These are phyloP conservation scores for Aspergillus texensis DNA, from an alignment of 2,329 filamentous ascomycete genomes.

Conservation along the genomic window DNA sequence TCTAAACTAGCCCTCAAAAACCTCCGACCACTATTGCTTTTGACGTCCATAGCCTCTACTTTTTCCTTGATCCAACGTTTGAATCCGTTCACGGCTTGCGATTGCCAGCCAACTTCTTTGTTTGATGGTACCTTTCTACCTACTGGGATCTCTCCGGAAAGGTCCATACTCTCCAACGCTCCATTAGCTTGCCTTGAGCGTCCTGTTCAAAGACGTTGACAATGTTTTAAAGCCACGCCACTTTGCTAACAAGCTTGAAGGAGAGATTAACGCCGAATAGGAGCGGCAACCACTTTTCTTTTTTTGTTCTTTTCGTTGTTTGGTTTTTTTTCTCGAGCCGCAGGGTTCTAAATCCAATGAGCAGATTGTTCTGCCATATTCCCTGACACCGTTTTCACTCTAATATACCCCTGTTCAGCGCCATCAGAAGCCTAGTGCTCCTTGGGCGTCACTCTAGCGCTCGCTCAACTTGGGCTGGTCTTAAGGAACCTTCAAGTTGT, in stretches of 20 bases:
- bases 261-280: neutral
- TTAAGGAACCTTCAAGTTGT: conserved; percentile 20
- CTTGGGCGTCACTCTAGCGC: conserved; percentile 27
- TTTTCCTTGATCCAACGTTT: neutral
- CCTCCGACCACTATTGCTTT: conserved; percentile 9
- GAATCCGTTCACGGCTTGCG: neutral
- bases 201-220: neutral
- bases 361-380: conserved; percentile 9
- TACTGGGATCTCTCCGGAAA: neutral
- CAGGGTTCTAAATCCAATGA: conserved; percentile 16
- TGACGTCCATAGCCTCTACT: neutral
- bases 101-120: neutral
- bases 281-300: neutral
- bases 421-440: conserved; percentile 17
- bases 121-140: neutral
- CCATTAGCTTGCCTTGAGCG: neutral
- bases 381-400: conserved; percentile 18
- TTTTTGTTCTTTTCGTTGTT: conserved; percentile 1
- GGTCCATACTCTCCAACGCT: neutral
- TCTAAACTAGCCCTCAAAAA: conserved; percentile 7
- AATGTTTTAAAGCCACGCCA: neutral
- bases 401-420: conserved; percentile 19
- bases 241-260: neutral
- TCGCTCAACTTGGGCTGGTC: conserved; percentile 24
- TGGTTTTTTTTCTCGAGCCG: conserved; percentile 12